These are phyloP conservation scores for Myxozyma lipomycoides DNA, from an alignment of 805 yeast species.

Conservation along the genomic window DNA sequence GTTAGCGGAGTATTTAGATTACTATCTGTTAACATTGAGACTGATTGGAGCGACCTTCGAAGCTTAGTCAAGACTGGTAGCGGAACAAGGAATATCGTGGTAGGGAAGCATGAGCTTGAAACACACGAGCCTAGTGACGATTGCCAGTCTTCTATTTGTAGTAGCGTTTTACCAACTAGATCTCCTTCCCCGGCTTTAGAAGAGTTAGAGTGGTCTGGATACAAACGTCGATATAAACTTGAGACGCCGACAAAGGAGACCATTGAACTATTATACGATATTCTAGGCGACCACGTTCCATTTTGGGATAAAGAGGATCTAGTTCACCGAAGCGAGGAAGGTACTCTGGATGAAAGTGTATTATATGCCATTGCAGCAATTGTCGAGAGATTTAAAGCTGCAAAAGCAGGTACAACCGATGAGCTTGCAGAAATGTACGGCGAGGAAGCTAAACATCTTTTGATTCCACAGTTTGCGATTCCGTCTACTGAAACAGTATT, in stretches of 20 bases:
- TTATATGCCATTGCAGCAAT: conserved; percentile 33
- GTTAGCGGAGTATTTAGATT: conserved; percentile 31
- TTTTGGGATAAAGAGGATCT: conserved; percentile 28
- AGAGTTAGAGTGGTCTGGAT: neutral
- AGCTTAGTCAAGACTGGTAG: neutral
- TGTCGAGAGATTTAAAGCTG: conserved; percentile 22
- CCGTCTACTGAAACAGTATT: conserved; percentile 33
- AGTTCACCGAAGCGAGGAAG: conserved; percentile 23
- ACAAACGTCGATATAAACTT: neutral
- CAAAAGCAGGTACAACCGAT: neutral
- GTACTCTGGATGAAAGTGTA: conserved; percentile 30
- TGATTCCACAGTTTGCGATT: conserved; percentile 31
- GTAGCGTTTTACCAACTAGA: neutral
- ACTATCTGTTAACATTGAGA: conserved; percentile 29
- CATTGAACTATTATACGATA: conserved; percentile 25
- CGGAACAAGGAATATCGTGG: neutral
- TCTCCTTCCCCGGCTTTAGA: neutral
- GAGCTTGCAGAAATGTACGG: conserved; percentile 28
- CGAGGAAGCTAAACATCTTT: conserved; percentile 31
- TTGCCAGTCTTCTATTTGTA: neutral
- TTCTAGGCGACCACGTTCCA: conserved; percentile 29
- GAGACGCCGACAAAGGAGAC: conserved; percentile 17
- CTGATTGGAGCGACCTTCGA: neutral
- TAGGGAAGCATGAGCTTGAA: conserved; percentile 12
- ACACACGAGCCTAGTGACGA: neutral